Evolutionary conservation across 257 asterid genomes (phyloP).

Genomic region (Fraxinus quadrangulata): DNA sequence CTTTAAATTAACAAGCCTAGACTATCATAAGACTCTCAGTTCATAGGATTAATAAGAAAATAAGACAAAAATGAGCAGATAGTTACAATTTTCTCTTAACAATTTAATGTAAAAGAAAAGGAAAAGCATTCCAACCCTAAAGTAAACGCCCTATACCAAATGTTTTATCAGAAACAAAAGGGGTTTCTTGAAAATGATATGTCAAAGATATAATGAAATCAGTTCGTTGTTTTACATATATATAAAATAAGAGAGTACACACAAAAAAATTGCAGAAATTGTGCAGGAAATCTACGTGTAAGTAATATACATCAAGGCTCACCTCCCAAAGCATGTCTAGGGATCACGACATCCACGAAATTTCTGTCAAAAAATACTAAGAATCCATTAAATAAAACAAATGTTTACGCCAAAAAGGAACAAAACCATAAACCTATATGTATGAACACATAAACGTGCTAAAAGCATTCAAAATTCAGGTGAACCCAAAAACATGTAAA

Average conservation of each 20-base stretch:
- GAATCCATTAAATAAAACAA: background rate
- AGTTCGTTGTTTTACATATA: background rate
- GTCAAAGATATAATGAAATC: background rate
- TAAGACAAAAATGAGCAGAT: background rate
- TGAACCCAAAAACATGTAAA: background rate
- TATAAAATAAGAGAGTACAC: background rate
- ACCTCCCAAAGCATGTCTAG: slow-evolving; percentile 10
- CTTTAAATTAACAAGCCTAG: background rate
- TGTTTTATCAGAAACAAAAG: background rate
- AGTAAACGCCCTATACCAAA: slow-evolving; percentile 5
- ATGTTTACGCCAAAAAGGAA: slow-evolving; percentile 26
- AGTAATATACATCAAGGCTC: background rate
- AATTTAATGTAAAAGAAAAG: background rate
- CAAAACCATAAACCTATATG: slow-evolving; percentile 1
- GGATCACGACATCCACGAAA: background rate
- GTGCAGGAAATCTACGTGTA: background rate
- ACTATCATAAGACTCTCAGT: background rate
- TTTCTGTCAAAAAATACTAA: background rate
- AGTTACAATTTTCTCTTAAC: background rate
- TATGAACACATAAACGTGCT: background rate
- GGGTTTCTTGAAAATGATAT: slow-evolving; percentile 7
- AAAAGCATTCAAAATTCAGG: background rate
- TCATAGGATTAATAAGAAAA: background rate
- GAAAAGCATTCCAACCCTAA: slow-evolving; percentile 10
- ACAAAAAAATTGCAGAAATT: slow-evolving; percentile 8